Evolutionary conservation across 768 basidiomycete genomes (phyloP).

Genomic region (Butyriboletus loyo): DNA sequence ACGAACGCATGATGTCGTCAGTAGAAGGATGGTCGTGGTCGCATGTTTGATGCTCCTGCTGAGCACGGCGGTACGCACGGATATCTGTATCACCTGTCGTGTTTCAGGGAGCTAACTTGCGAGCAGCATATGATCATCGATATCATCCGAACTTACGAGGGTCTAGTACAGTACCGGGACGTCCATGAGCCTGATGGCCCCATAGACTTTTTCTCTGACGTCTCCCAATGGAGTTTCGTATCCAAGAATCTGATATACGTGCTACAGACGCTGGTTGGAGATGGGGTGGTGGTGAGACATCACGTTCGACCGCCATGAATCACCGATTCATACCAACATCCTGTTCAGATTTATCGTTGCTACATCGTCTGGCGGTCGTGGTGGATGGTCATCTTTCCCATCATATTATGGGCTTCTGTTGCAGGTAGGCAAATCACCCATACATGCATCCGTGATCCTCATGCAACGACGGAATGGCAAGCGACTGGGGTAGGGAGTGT

Average conservation of each 20-base stretch:
- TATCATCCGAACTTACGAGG: conserved; percentile 18
- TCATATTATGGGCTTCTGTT: conserved; percentile 16
- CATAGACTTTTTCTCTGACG: conserved; percentile 22
- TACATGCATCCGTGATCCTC: neutral
- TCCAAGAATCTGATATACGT: conserved; percentile 22
- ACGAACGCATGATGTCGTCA: neutral
- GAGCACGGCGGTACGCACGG: conserved; percentile 16
- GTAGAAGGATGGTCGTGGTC: conserved; percentile 13
- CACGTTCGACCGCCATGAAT: neutral
- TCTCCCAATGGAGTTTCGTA: conserved; percentile 26
- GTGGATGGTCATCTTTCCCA: conserved; percentile 20
- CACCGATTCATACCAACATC: neutral
- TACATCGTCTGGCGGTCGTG: conserved; percentile 26
- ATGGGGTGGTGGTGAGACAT: conserved; percentile 19
- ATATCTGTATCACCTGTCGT: neutral
- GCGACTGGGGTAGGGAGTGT: conserved; percentile 15
- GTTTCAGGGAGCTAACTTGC: no score
- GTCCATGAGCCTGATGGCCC: conserved; percentile 15
- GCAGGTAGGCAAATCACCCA: neutral
- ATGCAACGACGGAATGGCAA: neutral
- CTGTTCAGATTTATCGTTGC: conserved; percentile 26
- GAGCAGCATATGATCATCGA: conserved; percentile 17
- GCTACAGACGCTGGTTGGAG: conserved; percentile 23
- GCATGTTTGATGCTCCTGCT: conserved; percentile 20
- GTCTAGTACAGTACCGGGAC: conserved; percentile 20